phyloP scores from a whole-genome alignment of 2,329 filamentous ascomycete species.

The Paecilomyces sp. region DNA sequence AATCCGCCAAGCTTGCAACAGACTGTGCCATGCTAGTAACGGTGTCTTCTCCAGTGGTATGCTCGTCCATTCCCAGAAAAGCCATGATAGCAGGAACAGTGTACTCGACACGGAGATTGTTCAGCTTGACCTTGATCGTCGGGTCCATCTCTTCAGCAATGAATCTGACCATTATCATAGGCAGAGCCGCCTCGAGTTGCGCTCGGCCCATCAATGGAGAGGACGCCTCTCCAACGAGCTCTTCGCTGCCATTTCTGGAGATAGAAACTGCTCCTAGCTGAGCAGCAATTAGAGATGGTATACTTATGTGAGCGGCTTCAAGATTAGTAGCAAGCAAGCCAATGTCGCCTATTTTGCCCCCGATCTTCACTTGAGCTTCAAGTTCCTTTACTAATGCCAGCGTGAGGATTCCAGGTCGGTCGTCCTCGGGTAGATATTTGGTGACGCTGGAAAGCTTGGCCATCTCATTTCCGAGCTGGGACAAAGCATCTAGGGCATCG shows the following conservation, averaged over 20 bases:
- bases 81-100: constrained; percentile 77
- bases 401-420: constrained; percentile 79
- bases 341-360: constrained; percentile 60
- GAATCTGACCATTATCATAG: constrained; percentile 79
- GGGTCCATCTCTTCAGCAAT: constrained; percentile 94
- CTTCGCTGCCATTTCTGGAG: constrained; percentile 59
- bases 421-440: constrained; percentile 93
- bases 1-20: constrained; percentile 66
- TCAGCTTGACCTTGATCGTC: constrained; percentile 77
- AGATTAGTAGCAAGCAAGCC: constrained; percentile 53
- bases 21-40: constrained; percentile 71
- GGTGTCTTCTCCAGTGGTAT: constrained; percentile 64
- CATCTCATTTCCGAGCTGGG: constrained; percentile 69
- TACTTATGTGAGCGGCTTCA: constrained; percentile 72
- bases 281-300: constrained; percentile 77
- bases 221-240: constrained; percentile 61
- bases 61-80: constrained; percentile 61
- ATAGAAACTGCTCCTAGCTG: constrained; percentile 59
- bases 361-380: constrained; percentile 56
- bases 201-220: constrained; percentile 19
- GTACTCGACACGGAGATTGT: constrained; percentile 82
- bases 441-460: constrained; percentile 77
- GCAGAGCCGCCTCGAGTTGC: constrained; percentile 21
- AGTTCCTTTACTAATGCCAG: constrained; percentile 61
- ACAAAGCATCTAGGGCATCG: constrained; percentile 59